phyloP scores from a whole-genome alignment of 805 yeast genomes.

The Kurtzmaniella cleridarum region DNA sequence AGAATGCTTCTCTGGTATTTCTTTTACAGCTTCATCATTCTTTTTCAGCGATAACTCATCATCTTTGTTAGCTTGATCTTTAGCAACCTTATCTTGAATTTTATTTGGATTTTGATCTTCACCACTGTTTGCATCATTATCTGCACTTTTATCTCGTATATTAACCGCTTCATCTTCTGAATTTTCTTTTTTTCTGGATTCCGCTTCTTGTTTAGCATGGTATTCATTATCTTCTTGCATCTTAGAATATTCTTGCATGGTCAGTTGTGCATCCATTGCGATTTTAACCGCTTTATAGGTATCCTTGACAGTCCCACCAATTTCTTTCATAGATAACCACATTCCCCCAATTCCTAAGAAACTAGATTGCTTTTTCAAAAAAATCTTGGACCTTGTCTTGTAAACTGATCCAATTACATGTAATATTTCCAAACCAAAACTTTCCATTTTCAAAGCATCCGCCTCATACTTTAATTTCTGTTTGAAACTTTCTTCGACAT shows the following conservation, averaged over 20 bases:
- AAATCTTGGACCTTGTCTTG: slow-evolving; percentile 57
- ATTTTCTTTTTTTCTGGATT: slow-evolving; percentile 11
- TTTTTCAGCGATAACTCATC: slow-evolving; percentile 5
- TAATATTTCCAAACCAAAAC: slow-evolving; percentile 77
- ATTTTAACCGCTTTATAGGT: slow-evolving; percentile 65
- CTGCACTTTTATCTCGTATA: slow-evolving; percentile 6
- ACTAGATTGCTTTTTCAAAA: slow-evolving; percentile 52
- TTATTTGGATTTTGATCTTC: slow-evolving; percentile 15
- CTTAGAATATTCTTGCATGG: slow-evolving; percentile 67
- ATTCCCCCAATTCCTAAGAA: slow-evolving; percentile 63
- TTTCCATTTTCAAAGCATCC: slow-evolving; percentile 73
- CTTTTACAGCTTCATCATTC: slow-evolving; percentile 8
- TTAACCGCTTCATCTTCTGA: slow-evolving; percentile 9
- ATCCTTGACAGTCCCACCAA: slow-evolving; percentile 68
- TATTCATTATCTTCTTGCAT: slow-evolving; percentile 54
- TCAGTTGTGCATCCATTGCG: slow-evolving; percentile 74
- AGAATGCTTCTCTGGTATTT: slow-evolving; percentile 38
- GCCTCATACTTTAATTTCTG: slow-evolving; percentile 75
- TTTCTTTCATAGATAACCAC: slow-evolving; percentile 66
- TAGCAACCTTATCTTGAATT: slow-evolving; percentile 12
- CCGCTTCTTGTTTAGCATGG: slow-evolving; percentile 35
- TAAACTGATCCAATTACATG: slow-evolving; percentile 73
- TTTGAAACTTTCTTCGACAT: slow-evolving; percentile 46
- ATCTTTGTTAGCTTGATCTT: slow-evolving; percentile 10
- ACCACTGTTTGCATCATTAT: slow-evolving; percentile 11